A percentile compares a stretch with the other conserved stretches of the same genome.
These are phyloP conservation scores for Alloascoidea africana DNA, from an alignment of 805 yeast genomes.

Conservation along the genomic window DNA sequence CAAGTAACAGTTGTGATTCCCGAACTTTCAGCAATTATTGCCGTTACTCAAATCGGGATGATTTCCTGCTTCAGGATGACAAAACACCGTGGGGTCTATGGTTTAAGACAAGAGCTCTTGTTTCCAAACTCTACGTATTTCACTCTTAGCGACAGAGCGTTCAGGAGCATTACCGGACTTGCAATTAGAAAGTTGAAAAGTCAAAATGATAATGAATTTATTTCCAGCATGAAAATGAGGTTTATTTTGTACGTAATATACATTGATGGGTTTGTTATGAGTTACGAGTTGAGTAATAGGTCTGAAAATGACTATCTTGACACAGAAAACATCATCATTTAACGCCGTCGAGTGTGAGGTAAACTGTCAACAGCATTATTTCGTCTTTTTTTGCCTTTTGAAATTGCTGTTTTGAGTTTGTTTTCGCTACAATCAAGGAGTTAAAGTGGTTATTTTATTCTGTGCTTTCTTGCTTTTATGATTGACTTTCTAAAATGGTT, in stretches of 20 bases:
- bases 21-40: neutral
- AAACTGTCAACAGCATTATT: no score
- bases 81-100: neutral
- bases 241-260: neutral
- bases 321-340: neutral
- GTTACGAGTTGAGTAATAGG: neutral
- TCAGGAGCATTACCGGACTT: neutral
- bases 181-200: neutral
- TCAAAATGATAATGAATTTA: neutral
- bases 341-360: no score
- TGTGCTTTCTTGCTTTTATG: no score
- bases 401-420: no score
- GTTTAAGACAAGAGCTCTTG: neutral
- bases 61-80: neutral
- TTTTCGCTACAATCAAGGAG: no score
- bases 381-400: no score
- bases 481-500: no score
- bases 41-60: neutral
- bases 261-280: neutral
- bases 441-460: no score
- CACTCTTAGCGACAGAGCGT: neutral
- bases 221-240: no score
- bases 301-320: neutral
- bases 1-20: neutral
- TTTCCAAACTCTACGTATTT: neutral